Evolutionary conservation across 805 yeast species (phyloP).

Genomic region (Grigorovia transvaalensis): DNA sequence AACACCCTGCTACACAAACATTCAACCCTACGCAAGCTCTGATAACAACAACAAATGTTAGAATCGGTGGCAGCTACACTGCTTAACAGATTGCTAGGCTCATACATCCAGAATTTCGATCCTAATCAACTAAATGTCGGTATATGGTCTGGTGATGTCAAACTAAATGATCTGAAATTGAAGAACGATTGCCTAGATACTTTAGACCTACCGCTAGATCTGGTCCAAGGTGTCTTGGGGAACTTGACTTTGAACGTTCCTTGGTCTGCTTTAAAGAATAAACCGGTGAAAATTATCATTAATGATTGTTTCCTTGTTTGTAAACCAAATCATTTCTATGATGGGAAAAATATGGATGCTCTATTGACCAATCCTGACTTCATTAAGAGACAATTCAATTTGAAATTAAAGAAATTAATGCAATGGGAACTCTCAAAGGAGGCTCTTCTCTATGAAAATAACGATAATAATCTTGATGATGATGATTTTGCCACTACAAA

Average conservation of each 20-base stretch:
- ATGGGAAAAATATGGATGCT: slow-evolving; percentile 30
- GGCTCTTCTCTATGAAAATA: neutral
- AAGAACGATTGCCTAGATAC: slow-evolving; percentile 85
- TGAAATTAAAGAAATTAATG: slow-evolving; percentile 58
- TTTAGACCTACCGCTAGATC: slow-evolving; percentile 76
- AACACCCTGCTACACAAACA: neutral
- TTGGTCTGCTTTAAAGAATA: slow-evolving; percentile 87
- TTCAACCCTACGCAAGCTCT: neutral
- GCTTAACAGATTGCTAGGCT: slow-evolving; percentile 27
- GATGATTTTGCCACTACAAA: slow-evolving; percentile 28
- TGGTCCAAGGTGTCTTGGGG: slow-evolving; percentile 82
- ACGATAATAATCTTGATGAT: slow-evolving; percentile 34
- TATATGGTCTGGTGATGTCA: slow-evolving; percentile 96
- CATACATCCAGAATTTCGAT: slow-evolving; percentile 88
- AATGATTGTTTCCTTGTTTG: slow-evolving; percentile 83
- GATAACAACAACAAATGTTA: slow-evolving; percentile 15
- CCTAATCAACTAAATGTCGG: slow-evolving; percentile 92
- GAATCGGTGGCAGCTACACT: slow-evolving; percentile 30
- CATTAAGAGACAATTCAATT: slow-evolving; percentile 49
- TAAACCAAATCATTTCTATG: slow-evolving; percentile 44
- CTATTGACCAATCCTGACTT: slow-evolving; percentile 39
- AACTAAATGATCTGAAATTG: slow-evolving; percentile 61
- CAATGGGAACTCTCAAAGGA: slow-evolving; percentile 38
- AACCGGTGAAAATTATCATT: slow-evolving; percentile 80
- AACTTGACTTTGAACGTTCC: slow-evolving; percentile 86